Evolutionary conservation across 1,139 yeast genomes (phyloP).

Genomic region (Yamadazyma siamensis): DNA sequence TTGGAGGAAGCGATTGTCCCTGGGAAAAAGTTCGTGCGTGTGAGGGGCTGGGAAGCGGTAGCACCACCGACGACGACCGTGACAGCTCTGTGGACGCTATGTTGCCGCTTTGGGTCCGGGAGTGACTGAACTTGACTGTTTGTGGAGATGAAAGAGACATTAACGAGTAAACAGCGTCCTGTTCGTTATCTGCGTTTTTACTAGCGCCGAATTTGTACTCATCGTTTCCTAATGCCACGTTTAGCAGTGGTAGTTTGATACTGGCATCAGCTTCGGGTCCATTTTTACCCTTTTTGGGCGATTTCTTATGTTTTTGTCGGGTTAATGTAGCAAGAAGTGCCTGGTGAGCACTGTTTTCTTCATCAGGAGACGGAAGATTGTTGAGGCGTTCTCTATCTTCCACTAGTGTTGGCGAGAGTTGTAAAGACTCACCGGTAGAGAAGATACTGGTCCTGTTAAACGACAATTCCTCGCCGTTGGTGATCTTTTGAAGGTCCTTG

Average conservation of each 20-base stretch:
- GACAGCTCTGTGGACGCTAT: slow-evolving; percentile 14
- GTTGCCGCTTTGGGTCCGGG: slow-evolving; percentile 30
- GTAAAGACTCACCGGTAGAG: slow-evolving; percentile 11
- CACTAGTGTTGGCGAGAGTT: slow-evolving; percentile 22
- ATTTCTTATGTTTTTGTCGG: slow-evolving; percentile 13
- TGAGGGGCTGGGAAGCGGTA: slow-evolving; percentile 6
- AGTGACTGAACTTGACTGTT: slow-evolving; percentile 28
- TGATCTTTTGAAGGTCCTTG: slow-evolving; percentile 35
- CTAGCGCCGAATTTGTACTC: slow-evolving; percentile 3
- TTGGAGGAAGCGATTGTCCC: slow-evolving; percentile 5
- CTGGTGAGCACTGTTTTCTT: slow-evolving; percentile 40
- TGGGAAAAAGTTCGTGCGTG: slow-evolving; percentile 2
- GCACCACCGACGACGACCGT: slow-evolving; percentile 20
- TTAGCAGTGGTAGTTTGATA: slow-evolving; percentile 29
- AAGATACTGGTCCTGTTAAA: slow-evolving; percentile 1
- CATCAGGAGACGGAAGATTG: slow-evolving; percentile 31
- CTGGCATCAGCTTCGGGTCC: slow-evolving; percentile 1
- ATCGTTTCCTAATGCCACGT: slow-evolving; percentile 19
- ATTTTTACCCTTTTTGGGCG: slow-evolving; percentile 2
- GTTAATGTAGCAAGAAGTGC: slow-evolving; percentile 42
- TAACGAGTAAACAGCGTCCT: slow-evolving; percentile 43
- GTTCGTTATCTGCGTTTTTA: slow-evolving; percentile 22
- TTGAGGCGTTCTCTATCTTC: slow-evolving; percentile 12
- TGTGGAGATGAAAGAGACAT: slow-evolving; percentile 47
- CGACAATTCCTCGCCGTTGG: slow-evolving; percentile 3